Evolutionary conservation across 139 green algal genomes (phyloP).

Genomic region (Deuterostichococcus epilithicus): DNA sequence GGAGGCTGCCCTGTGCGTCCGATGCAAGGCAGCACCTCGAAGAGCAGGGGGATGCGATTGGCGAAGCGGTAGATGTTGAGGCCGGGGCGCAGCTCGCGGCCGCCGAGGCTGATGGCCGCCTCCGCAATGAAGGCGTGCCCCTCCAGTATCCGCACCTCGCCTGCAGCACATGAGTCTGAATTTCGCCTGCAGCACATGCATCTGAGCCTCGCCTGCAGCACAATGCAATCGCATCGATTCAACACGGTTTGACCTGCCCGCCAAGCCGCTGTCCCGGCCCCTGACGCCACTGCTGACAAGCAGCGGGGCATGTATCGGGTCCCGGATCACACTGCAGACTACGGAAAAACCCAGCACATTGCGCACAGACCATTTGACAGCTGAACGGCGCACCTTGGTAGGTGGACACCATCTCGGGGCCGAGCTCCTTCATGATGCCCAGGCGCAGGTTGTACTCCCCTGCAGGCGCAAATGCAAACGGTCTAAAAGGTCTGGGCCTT

Average conservation of each 20-base stretch:
- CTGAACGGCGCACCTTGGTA: conserved; percentile 48
- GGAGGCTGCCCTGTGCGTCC: background rate
- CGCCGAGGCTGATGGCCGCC: conserved; percentile 86
- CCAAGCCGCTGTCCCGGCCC: no score
- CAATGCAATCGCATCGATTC: no score
- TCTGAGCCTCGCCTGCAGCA: no score
- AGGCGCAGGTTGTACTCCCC: conserved; percentile 98
- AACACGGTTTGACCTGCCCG: no score
- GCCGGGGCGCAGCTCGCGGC: conserved; percentile 77
- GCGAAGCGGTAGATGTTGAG: conserved; percentile 94
- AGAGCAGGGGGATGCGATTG: conserved; percentile 97
- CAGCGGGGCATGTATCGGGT: background rate
- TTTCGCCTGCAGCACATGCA: background rate
- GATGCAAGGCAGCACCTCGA: conserved; percentile 59
- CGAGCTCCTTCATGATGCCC: conserved; percentile 95
- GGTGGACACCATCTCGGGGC: conserved; percentile 91
- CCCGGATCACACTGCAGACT: no score
- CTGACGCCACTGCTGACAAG: no score
- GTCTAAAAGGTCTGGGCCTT: no score
- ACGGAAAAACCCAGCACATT: background rate
- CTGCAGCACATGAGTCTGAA: conserved; percentile 15
- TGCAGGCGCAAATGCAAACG: conserved; percentile 17
- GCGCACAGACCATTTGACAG: background rate
- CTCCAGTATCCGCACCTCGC: conserved; percentile 79
- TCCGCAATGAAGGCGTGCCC: conserved; percentile 96